Evolutionary conservation across 2,329 filamentous ascomycete genomes (phyloP).

Genomic region (Exophiala bonariae): DNA sequence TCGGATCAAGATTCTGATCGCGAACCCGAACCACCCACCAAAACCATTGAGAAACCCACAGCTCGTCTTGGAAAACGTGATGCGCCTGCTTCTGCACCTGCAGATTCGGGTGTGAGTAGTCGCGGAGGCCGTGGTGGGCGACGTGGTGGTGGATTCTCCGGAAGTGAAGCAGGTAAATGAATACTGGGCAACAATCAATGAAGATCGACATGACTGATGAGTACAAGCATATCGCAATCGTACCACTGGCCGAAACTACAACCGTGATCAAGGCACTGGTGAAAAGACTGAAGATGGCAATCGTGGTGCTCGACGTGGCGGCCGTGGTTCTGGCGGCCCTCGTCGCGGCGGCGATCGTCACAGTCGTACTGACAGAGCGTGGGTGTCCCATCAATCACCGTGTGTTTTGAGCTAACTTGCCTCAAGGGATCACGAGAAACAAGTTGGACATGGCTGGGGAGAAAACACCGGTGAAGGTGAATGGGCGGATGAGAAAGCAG

Average conservation of each 20-base stretch:
- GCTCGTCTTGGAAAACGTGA: slow-evolving; percentile 84
- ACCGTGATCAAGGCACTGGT: slow-evolving; percentile 77
- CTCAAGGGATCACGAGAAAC: slow-evolving; percentile 45
- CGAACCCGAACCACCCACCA: slow-evolving; percentile 74
- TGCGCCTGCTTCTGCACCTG: slow-evolving; percentile 71
- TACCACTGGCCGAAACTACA: slow-evolving; percentile 75
- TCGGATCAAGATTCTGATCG: slow-evolving; percentile 72
- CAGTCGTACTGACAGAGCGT: slow-evolving; percentile 62
- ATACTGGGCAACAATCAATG: slow-evolving; percentile 15
- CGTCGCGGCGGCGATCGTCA: slow-evolving; percentile 61
- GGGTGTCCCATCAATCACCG: slow-evolving; percentile 34
- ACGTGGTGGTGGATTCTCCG: slow-evolving; percentile 61
- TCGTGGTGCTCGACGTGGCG: slow-evolving; percentile 54
- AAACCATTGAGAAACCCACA: slow-evolving; percentile 82
- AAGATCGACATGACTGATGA: slow-evolving; percentile 1
- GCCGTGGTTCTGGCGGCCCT: slow-evolving; percentile 60
- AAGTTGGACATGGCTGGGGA: slow-evolving; percentile 82
- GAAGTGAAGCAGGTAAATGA: slow-evolving; percentile 84
- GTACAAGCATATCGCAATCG: slow-evolving; percentile 82
- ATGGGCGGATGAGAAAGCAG: slow-evolving; percentile 87
- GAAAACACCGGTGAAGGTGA: slow-evolving; percentile 77
- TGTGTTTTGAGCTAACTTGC: slow-evolving; percentile 26
- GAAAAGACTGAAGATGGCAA: slow-evolving; percentile 58
- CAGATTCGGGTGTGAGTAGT: slow-evolving; percentile 34
- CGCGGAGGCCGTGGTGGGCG: slow-evolving; percentile 50